A percentile compares a stretch with the other conserved stretches of the same genome.
phyloP scores from a whole-genome alignment of 176 grass and related monocot genomes.

The Oryza australiensis region DNA sequence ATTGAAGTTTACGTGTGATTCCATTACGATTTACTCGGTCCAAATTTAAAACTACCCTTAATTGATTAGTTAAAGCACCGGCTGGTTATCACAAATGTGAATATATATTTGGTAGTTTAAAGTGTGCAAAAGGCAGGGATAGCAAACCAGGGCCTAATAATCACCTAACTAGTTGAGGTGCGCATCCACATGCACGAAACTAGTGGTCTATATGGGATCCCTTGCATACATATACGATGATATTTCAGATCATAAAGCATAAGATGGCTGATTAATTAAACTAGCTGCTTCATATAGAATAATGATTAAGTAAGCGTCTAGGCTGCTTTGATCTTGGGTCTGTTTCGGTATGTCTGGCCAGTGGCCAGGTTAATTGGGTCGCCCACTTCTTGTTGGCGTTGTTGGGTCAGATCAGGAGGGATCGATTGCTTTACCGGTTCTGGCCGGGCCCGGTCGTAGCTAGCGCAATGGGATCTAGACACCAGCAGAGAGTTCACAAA shows the following conservation, averaged over 20 bases:
- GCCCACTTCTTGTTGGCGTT: slow-evolving; percentile 17
- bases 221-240: background rate
- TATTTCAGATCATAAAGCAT: background rate
- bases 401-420: background rate
- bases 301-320: background rate
- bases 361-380: background rate
- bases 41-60: background rate
- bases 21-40: background rate
- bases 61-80: background rate
- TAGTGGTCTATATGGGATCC: background rate
- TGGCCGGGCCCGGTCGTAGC: background rate
- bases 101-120: background rate
- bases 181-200: background rate
- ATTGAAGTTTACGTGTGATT: background rate
- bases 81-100: background rate
- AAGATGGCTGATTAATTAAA: background rate
- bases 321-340: background rate
- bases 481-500: background rate
- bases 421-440: background rate
- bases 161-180: slow-evolving; percentile 22
- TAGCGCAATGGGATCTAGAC: background rate
- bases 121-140: slow-evolving; percentile 9
- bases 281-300: background rate
- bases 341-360: slow-evolving; percentile 28
- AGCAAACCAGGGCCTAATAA: background rate